Percentiles rank a stretch among this genome's conserved stretches.
These are phyloP conservation scores for Amborella trichopoda DNA, from an alignment of 164 flowering plant species.

Conservation along the genomic window DNA sequence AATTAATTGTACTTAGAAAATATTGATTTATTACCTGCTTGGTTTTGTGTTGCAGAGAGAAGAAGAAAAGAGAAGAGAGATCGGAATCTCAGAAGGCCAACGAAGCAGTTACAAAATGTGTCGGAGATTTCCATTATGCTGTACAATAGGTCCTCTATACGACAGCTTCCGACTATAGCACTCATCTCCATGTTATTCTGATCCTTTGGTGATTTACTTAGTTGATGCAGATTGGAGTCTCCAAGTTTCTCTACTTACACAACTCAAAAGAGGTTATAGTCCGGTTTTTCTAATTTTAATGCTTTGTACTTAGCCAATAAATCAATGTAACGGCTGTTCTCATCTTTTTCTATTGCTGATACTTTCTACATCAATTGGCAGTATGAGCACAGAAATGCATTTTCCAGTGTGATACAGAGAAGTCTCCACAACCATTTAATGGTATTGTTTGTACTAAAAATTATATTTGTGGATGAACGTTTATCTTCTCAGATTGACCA, in stretches of 20 bases:
- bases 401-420: too few relatives aligned
- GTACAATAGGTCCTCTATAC: slow-evolving; percentile 8
- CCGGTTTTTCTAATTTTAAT: too few relatives aligned
- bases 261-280: too few relatives aligned
- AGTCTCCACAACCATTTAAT: too few relatives aligned
- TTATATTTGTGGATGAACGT: too few relatives aligned
- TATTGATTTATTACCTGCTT: background rate
- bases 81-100: slow-evolving; percentile 56
- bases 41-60: slow-evolving; percentile 47
- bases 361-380: too few relatives aligned
- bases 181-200: background rate
- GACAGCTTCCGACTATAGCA: background rate
- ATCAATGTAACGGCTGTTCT: too few relatives aligned
- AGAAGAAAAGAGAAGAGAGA: slow-evolving; percentile 78
- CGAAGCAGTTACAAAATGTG: slow-evolving; percentile 47
- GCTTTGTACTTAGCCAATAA: too few relatives aligned
- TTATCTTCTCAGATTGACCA: too few relatives aligned
- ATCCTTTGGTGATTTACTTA: background rate
- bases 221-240: background rate
- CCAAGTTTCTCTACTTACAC: background rate
- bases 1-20: background rate
- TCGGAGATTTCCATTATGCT: slow-evolving; percentile 27
- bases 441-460: too few relatives aligned
- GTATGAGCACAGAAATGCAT: too few relatives aligned
- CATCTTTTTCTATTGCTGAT: too few relatives aligned